Base-by-base conservation (phyloP, 2,329 filamentous ascomycete genomes). In the Fusarium goolgardi region DNA sequence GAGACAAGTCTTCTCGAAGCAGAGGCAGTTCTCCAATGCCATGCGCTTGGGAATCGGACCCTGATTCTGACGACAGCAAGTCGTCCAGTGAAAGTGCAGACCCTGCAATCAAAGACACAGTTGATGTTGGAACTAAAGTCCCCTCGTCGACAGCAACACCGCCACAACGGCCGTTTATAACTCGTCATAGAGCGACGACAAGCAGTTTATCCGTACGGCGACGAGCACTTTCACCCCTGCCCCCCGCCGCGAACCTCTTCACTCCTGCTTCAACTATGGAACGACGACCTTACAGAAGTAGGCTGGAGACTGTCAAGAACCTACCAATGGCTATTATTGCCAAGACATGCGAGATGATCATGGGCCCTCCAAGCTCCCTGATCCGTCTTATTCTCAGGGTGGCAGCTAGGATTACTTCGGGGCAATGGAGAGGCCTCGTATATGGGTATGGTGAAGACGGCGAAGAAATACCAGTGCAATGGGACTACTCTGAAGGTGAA, bases 361-460 rank as follows among this genome's bases (percentile, higher is more conserved):
- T 97, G 16, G 89, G 91, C 1, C 93, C 93, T n/a, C 93, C 94
- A 0, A 87, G 90, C 18, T 88, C 94, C 71, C 85, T 97, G 3
- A 86, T 97, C 35, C 84, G 88, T 27, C 82, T 97, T 40, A 94
- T 97, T 84, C 85, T 97, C 6, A 88, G 89, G 57, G 92, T 97
- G 58, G 92, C 94, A 1, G 90, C 91, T 0, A 89, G 87, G 65
- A 93, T 97, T 65, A 86, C 89, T 2, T 83, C 83, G 31, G 87
- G 86, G 20, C 84, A 87, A 79, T 88, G 85, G 89, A 81, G 86
- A 73, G 91, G 86, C 65, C 79, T 86, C 70, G 82, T 88, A 53
- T 83, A 84, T 51, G 86, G 86, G 13, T 80, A 83, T 53, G 82
- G 82, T 32, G 86, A 88, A 56, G 75, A 78, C 18, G 86, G 85